Evolutionary conservation across 2,329 filamentous ascomycete species (phyloP), one percentile per base, ranked within the genome.

Genomic region (Sporothrix dimorphospora): DNA sequence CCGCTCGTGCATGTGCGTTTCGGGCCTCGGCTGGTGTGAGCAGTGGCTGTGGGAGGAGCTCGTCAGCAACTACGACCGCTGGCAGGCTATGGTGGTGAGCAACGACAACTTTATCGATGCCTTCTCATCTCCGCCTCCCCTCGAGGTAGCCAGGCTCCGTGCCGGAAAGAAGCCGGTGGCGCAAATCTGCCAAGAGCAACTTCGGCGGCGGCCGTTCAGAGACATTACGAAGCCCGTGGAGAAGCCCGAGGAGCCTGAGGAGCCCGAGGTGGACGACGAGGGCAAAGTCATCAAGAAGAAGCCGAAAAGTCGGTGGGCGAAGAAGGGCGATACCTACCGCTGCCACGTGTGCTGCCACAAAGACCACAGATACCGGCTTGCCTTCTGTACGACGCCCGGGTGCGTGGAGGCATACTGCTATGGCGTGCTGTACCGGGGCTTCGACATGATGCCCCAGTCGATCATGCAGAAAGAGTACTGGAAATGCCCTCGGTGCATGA

Each of bases 101-200:
- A 89, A 93, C 74, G 89, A 93, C 75, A 89, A 90, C 53, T 91
- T 87, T 69, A 84, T 91, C 24, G 89, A 91, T 72, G 85, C 88
- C 3, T 83, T 90, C 12, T 84, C 83, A 73, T 94, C 91, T 0
- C 93, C 92, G 0, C 85, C 90, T 51, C 88, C 92, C 0, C 85
- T 98, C 2, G 86, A 91, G 73, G 85, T 93, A 70, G 93, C 92
- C 68, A 86, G 90, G 45, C 87, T 88, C 75, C 87, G 86, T 63
- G 82, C 89, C 7, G 88, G 87, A 19, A 94, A 91, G 79, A 97
- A 94, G 79, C 91, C 94, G 0, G 85, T 97, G 8, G 95, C 95
- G 5, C 92, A 98, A 77, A 90, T 98, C n/a, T 98, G 94, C 79
- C 95, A 98, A 79, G 92, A 97, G 75, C 93, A 97, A 77, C 83